Conservation (phyloP, 164 flowering plant genomes). For the Sextonia rubra region DNA sequence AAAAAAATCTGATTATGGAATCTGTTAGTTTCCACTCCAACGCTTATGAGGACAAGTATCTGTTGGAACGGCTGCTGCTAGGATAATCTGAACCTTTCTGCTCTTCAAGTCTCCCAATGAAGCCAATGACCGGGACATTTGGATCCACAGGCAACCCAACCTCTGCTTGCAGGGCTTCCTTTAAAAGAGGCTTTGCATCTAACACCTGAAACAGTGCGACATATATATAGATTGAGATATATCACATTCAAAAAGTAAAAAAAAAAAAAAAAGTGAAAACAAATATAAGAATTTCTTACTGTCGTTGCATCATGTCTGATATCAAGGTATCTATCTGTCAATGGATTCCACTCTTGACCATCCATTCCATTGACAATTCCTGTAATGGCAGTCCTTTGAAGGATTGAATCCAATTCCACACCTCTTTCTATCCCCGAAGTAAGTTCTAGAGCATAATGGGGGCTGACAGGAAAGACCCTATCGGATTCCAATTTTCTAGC, state of each 20-base stretch:
- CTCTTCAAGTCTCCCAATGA: conserved; percentile 92
- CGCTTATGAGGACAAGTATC: conserved; percentile 63
- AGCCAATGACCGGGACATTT: conserved; percentile 72
- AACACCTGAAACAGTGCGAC: conserved; percentile 40
- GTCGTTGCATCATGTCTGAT: conserved; percentile 63
- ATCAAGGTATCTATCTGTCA: conserved; percentile 56
- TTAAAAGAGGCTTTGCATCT: conserved; percentile 67
- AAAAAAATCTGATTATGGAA: not conserved
- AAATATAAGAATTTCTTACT: conserved; percentile 36
- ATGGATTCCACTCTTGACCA: conserved; percentile 89
- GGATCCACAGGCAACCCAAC: conserved; percentile 78
- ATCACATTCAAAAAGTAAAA: not conserved
- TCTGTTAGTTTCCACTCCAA: not conserved
- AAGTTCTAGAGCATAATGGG: conserved; percentile 79
- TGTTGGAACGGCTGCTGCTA: conserved; percentile 71
- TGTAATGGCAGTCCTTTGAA: conserved; percentile 37
- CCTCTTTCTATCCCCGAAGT: conserved; percentile 61
- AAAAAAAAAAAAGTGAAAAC: not conserved
- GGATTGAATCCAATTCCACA: conserved; percentile 58
- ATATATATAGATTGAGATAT: not conserved
- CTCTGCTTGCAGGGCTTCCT: conserved; percentile 87
- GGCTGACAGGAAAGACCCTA: conserved; percentile 74
- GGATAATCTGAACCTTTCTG: conserved; percentile 94
- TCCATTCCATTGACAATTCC: conserved; percentile 96
- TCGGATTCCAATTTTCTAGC: conserved; percentile 77